Percentiles rank a stretch among this genome's conserved stretches.
phyloP scores from a whole-genome alignment of 1,139 yeast species.

The Taphrina wiesneri region DNA sequence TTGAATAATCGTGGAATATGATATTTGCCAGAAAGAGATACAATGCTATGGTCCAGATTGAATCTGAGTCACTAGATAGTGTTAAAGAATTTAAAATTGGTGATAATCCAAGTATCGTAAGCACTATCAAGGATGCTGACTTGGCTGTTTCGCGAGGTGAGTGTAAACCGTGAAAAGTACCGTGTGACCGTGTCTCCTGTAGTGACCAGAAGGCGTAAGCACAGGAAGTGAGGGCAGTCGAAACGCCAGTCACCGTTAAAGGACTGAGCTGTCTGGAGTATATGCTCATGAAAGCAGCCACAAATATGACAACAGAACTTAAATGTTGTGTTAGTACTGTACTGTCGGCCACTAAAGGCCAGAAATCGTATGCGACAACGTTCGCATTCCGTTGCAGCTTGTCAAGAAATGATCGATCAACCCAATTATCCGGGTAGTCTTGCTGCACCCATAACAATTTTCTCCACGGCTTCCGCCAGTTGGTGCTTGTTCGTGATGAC shows the following conservation, averaged over 20 bases:
- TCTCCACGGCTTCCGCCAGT: slow-evolving; percentile 57
- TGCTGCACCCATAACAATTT: slow-evolving; percentile 85
- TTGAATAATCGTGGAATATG: slow-evolving; percentile 63
- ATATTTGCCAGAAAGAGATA: slow-evolving; percentile 72
- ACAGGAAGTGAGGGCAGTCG: slow-evolving; percentile 46
- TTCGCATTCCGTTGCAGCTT: slow-evolving; percentile 73
- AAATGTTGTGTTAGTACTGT: slow-evolving; percentile 67
- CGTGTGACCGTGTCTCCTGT: slow-evolving; percentile 30
- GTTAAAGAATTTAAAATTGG: slow-evolving; percentile 90
- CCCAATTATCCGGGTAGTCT: slow-evolving; percentile 88
- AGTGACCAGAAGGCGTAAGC: slow-evolving; percentile 48
- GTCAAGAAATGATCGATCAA: slow-evolving; percentile 74
- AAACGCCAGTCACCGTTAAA: slow-evolving; percentile 43
- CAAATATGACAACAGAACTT: slow-evolving; percentile 61
- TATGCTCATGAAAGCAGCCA: slow-evolving; percentile 60
- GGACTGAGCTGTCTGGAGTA: slow-evolving; percentile 46
- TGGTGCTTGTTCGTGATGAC: not conserved
- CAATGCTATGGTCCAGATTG: slow-evolving; percentile 88
- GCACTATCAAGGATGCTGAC: slow-evolving; percentile 66
- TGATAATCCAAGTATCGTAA: slow-evolving; percentile 72
- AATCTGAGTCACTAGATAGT: slow-evolving; percentile 84
- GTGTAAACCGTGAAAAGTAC: slow-evolving; percentile 37
- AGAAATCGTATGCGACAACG: slow-evolving; percentile 66
- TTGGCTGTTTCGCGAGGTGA: slow-evolving; percentile 50
- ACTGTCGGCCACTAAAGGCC: slow-evolving; percentile 66